Base-by-base conservation (phyloP, 2,329 filamentous ascomycete genomes). In the Aspergillus candidus region DNA sequence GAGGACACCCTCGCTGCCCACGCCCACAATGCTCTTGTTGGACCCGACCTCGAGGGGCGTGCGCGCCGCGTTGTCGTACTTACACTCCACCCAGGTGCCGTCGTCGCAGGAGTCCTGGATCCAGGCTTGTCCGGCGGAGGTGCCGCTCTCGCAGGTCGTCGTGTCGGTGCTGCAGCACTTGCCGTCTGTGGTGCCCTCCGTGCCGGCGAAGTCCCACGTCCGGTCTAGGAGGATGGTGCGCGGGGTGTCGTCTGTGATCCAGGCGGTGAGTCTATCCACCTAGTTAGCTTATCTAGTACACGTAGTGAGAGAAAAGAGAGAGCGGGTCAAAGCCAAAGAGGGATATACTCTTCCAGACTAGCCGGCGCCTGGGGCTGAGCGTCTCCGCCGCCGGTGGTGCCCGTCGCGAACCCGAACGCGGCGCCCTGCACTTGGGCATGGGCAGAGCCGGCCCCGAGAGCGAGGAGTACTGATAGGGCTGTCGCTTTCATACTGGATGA, bases 11-110 rank as follows among this genome's bases (percentile, higher is more conserved):
- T 68, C 66, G 55, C 56, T 62, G 44, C 77, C 78, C 46, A 71
- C 62, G 13, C 79, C 78, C 38, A 82, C 52, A 43, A 82, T 54
- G 18, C 72, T 74, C 71, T 82, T 82, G 72, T 82, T 76, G 48
- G 73, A 77, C 32, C 63, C 65, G 51, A 82, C 72, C 11, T 63
- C 71, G 59, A 81, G 77, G 37, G 72, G 72, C 27, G 67, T 56
- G 1, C 66, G 48, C 48, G 69, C 76, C 31, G 77, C 77, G 44
- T 75, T 78, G 65, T 80, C 74, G 45, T 67, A 68, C n/a, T 33
- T 48, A 6, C 55, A 71, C 4, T 66, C 64, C 32, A 68, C 68
- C 46, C 68, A 70, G 35, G 72, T 67, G 2, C 75, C 73, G 13
- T 68, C 67, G 55, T 69, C 56, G 58, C 78, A 64, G 65, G 77